These are phyloP conservation scores for Penicillium sp. DNA, from an alignment of 2,329 filamentous ascomycete genomes.

Conservation along the genomic window DNA sequence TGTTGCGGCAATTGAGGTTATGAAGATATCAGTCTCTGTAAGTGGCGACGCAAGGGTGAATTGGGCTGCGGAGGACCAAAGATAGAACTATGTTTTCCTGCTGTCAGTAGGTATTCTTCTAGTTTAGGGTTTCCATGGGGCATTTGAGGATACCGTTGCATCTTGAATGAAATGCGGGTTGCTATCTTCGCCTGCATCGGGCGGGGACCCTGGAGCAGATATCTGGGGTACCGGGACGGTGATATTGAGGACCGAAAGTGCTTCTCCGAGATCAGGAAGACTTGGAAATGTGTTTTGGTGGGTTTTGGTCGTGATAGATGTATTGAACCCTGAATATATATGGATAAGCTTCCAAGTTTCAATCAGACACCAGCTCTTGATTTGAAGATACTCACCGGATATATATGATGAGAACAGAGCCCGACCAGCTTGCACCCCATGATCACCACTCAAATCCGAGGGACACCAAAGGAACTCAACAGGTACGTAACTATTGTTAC, in stretches of 20 bases:
- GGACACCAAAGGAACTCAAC: constrained; percentile 78
- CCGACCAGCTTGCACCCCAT: constrained; percentile 64
- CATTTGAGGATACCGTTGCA: constrained; percentile 59
- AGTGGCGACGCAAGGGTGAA: constrained; percentile 84
- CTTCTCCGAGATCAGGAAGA: constrained; percentile 70
- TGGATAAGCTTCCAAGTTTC: constrained; percentile 6
- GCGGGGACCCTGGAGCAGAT: constrained; percentile 54
- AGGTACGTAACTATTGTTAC: constrained; percentile 70
- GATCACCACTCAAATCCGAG: constrained; percentile 59
- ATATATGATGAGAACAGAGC: constrained; percentile 82
- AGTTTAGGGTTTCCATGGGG: constrained; percentile 1
- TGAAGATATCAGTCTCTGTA: constrained; percentile 68
- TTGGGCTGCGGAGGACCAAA: constrained; percentile 81
- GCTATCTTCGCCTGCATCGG: constrained; percentile 44
- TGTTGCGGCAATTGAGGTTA: constrained; percentile 80
- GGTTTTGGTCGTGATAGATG: constrained; percentile 71
- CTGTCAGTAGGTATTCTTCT: not conserved
- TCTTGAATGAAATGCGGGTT: constrained; percentile 75
- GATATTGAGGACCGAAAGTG: constrained; percentile 71
- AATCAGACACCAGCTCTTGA: not conserved
- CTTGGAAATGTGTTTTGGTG: constrained; percentile 73
- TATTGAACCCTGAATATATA: constrained; percentile 66
- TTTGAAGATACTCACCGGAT: constrained; percentile 58
- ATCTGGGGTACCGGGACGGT: constrained; percentile 72
- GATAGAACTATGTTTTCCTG: constrained; percentile 60